Evolutionary conservation across 768 basidiomycete species (phyloP).

Genomic region (Austroboletus eburneus): DNA sequence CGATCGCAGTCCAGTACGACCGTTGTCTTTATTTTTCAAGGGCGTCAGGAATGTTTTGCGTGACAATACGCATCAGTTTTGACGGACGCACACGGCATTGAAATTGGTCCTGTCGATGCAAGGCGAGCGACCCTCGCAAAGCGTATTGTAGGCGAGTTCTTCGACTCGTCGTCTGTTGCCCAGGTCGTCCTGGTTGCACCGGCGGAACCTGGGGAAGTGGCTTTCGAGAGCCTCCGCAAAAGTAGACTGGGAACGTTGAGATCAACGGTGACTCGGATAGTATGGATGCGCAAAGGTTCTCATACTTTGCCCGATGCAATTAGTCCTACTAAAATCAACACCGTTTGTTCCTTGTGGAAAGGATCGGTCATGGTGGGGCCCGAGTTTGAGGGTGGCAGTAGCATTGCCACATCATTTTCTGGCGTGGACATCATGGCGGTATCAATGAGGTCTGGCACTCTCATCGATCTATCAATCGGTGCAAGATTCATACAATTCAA

Average conservation of each 20-base stretch:
- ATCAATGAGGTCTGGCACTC: conserved; percentile 6
- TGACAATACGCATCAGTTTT: not conserved
- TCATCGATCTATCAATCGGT: no score
- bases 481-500: not conserved
- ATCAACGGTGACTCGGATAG: no score
- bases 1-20: conserved; percentile 71
- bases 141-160: conserved; percentile 45
- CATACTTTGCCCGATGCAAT: conserved; percentile 75
- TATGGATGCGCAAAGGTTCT: conserved; percentile 4
- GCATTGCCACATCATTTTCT: not conserved
- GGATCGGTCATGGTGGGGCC: no score
- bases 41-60: not conserved
- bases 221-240: conserved; percentile 69
- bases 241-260: no score
- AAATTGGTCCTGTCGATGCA: conserved; percentile 81
- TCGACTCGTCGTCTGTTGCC: conserved; percentile 68
- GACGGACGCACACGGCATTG: conserved; percentile 50
- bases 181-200: conserved; percentile 81
- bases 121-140: conserved; percentile 61
- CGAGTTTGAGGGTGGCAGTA: not conserved
- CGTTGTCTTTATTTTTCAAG: conserved; percentile 56
- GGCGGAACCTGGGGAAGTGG: conserved; percentile 55
- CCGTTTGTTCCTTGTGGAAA: conserved; percentile 38
- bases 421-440: conserved; percentile 20
- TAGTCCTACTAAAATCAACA: conserved; percentile 71